Evolutionary conservation across 768 basidiomycete species (phyloP), one percentile per base, ranked within the genome.

Genomic region (Pulveroboletus frians): DNA sequence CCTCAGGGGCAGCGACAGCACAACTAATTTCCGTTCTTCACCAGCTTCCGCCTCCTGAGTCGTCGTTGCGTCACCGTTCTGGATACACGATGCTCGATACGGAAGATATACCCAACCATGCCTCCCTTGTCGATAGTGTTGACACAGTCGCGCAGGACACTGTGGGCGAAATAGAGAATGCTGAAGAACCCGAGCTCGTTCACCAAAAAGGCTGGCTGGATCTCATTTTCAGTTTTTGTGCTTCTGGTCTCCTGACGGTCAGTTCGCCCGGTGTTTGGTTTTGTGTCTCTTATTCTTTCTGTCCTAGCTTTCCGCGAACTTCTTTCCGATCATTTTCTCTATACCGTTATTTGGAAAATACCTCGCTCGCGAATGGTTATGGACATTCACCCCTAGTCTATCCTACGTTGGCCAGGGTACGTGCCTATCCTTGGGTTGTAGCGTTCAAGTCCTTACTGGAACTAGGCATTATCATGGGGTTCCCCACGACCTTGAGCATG

Each of bases 391-490:
- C 0, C 94, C 92, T 1, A 91, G 88, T 65, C 70, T 95, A 20
- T 90, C 88, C 0, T 97, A 96, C 61, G 83, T 96, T 34, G 93
- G 93, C 1, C 92, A 95, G 79, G 93, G 90, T 60, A 46, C 9
- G 48, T 13, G 10, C 15, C 43, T n/a, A 8, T 39, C 17, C 23
- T 35, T 47, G 39, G 8, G 34, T 38, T 10, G 9, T 13, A 17
- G 8, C 26, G 48, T 47, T 10, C 21, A 48, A 46, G 37, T 38
- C 38, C 41, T 46, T 20, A 43, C 46, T 47, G 20, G 46, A 14
- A n/a, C 42, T 17, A 85, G 89, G 92, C 5, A 92, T 97, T 52
- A 97, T 97, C 59, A 98, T 98, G 95, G 95, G 94, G 4, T 91
- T 94, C 60, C 88, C 92, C 0, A 95, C 92, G 0, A 94, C 94